Conservation (phyloP, 805 yeast species). For the Candida easanensis region DNA sequence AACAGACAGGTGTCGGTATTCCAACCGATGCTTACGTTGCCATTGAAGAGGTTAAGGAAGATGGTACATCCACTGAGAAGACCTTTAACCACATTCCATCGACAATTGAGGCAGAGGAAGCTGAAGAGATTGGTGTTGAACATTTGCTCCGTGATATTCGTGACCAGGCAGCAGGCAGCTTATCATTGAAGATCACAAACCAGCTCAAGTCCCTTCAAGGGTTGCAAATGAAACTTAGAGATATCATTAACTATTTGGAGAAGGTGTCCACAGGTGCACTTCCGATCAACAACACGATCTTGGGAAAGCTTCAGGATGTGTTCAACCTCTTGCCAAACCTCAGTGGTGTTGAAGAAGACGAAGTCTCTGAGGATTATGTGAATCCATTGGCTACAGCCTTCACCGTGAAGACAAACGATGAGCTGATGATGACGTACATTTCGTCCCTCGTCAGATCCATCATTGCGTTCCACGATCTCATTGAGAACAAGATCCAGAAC, state of each 20-base stretch:
- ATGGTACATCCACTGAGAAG: constrained; percentile 89
- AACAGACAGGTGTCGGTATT: constrained; percentile 76
- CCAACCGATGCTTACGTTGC: constrained; percentile 96
- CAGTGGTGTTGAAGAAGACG: constrained; percentile 34
- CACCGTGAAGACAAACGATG: constrained; percentile 92
- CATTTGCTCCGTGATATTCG: constrained; percentile 91
- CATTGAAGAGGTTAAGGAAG: constrained; percentile 92
- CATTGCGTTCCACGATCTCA: constrained; percentile 93
- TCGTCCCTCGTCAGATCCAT: constrained; percentile 89
- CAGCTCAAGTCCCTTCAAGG: constrained; percentile 89
- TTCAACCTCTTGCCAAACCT: constrained; percentile 91
- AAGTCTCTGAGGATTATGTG: constrained; percentile 28
- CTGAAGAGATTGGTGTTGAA: constrained; percentile 98
- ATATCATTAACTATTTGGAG: constrained; percentile 73
- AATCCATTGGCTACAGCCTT: constrained; percentile 73
- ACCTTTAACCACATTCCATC: constrained; percentile 94
- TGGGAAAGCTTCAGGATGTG: constrained; percentile 92
- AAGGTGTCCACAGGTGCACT: constrained; percentile 68
- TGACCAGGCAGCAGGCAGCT: constrained; percentile 93
- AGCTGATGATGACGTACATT: constrained; percentile 89
- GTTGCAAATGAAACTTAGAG: constrained; percentile 71
- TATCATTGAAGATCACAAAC: constrained; percentile 82
- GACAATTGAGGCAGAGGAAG: constrained; percentile 93
- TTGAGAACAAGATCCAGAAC: constrained; percentile 91
- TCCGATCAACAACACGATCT: constrained; percentile 85